Percentiles rank a stretch among this genome's conserved stretches.
phyloP scores from a whole-genome alignment of 257 asterid species.

The Plantago ovata region DNA sequence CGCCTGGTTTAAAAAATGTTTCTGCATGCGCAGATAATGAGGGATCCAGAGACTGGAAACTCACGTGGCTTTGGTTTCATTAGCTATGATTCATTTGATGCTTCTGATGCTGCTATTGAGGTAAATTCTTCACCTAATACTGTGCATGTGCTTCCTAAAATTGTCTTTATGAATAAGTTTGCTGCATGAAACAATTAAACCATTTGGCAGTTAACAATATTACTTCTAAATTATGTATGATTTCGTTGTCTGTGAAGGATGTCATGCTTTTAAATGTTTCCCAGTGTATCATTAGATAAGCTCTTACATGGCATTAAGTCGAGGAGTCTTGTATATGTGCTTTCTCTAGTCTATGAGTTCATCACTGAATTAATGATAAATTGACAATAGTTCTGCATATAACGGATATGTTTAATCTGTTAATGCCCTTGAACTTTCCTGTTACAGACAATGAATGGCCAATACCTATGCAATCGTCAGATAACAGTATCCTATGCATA shows the following conservation, averaged over 20 bases:
- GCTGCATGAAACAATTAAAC: background rate
- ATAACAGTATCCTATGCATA: slow-evolving; percentile 93
- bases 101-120: slow-evolving; percentile 98
- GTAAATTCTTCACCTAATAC: slow-evolving; percentile 28
- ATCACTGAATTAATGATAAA: background rate
- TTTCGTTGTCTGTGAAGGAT: background rate
- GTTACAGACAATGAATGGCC: slow-evolving; percentile 94
- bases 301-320: too few relatives aligned
- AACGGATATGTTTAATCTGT: background rate
- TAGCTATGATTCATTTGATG: slow-evolving; percentile 96
- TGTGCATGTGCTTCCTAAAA: slow-evolving; percentile 11
- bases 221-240: background rate
- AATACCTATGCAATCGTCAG: slow-evolving; percentile 93
- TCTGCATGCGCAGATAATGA: slow-evolving; percentile 66
- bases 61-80: slow-evolving; percentile 96
- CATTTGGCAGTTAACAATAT: background rate
- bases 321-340: too few relatives aligned
- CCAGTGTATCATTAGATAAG: too few relatives aligned
- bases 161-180: background rate
- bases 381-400: background rate
- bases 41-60: slow-evolving; percentile 96
- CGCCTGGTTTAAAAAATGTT: slow-evolving; percentile 10
- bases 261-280: background rate
- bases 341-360: background rate
- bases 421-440: slow-evolving; percentile 8